phyloP scores from a whole-genome alignment of 495 filamentous ascomycete species.

The Tuber borchii region DNA sequence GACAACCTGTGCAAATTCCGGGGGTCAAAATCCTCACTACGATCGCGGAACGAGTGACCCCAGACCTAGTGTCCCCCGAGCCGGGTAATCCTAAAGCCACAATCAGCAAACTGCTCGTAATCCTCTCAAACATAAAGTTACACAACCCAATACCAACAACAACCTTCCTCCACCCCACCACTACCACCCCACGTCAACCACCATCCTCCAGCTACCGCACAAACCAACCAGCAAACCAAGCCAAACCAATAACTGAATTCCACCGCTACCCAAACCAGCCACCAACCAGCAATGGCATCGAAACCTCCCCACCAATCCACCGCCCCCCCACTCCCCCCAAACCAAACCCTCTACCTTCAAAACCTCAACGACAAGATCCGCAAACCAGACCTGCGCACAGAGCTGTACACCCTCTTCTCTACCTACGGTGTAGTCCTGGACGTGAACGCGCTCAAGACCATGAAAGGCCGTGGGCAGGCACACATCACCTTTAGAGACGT shows the following conservation, averaged over 20 bases:
- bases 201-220: constrained; percentile 11
- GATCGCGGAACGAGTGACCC: background rate
- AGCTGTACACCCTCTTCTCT: constrained; percentile 86
- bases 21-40: background rate
- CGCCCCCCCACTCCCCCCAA: constrained; percentile 23
- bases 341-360: constrained; percentile 68
- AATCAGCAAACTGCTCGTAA: background rate
- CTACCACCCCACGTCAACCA: constrained; percentile 9
- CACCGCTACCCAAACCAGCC: constrained; percentile 1
- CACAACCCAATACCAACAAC: background rate
- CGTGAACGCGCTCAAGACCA: constrained; percentile 80
- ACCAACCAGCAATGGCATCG: constrained; percentile 16
- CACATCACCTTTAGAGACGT: constrained; percentile 86
- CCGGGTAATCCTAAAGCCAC: background rate
- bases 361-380: constrained; percentile 79
- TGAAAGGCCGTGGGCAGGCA: constrained; percentile 90
- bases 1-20: background rate
- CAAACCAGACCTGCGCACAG: constrained; percentile 73
- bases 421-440: constrained; percentile 92
- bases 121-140: background rate
- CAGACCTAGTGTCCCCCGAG: background rate
- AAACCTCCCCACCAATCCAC: constrained; percentile 13
- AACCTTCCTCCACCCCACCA: background rate
- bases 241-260: constrained; percentile 6
- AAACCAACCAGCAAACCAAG: background rate